A percentile compares a stretch with the other conserved stretches of the same genome.
These are phyloP conservation scores for Kregervanrija pseudodelftensis DNA, from an alignment of 805 yeast genomes.

Conservation along the genomic window DNA sequence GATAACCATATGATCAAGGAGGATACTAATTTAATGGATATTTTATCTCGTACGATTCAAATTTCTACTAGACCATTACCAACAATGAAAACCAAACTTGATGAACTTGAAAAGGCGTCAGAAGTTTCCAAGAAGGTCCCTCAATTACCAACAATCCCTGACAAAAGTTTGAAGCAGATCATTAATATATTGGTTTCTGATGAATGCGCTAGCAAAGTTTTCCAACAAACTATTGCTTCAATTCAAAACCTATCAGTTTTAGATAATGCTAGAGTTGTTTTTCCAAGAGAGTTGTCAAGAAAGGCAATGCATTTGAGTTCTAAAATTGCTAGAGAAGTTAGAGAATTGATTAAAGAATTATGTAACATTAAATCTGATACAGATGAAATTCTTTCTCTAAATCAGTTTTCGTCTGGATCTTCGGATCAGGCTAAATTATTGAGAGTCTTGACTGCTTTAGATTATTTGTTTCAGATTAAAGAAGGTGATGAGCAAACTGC, in stretches of 20 bases:
- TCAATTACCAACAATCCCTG: constrained; percentile 58
- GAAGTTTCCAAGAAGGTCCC: constrained; percentile 19
- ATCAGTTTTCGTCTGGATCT: constrained; percentile 67
- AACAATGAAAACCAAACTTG: constrained; percentile 36
- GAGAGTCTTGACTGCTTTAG: constrained; percentile 80
- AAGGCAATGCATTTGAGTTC: constrained; percentile 57
- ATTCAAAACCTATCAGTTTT: constrained; percentile 69
- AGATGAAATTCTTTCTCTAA: constrained; percentile 40
- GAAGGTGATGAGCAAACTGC: constrained; percentile 22
- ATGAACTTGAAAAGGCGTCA: constrained; percentile 20
- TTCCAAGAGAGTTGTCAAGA: constrained; percentile 59
- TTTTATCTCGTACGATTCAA: constrained; percentile 67
- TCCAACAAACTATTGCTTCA: constrained; percentile 73
- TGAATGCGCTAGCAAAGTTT: constrained; percentile 79
- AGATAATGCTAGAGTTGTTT: constrained; percentile 52
- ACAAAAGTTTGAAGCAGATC: constrained; percentile 50
- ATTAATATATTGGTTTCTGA: constrained; percentile 67
- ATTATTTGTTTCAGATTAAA: constrained; percentile 59
- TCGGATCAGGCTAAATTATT: constrained; percentile 88
- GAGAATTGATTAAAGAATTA: constrained; percentile 40
- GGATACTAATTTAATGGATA: constrained; percentile 70
- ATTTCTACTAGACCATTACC: constrained; percentile 68
- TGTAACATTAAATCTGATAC: constrained; percentile 31
- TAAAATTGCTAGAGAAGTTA: constrained; percentile 47
- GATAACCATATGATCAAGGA: constrained; percentile 59